Evolutionary conservation across 805 yeast genomes (phyloP), one percentile per base, ranked within the genome.

Genomic region (Wickerhamomyces hampshirensis): DNA sequence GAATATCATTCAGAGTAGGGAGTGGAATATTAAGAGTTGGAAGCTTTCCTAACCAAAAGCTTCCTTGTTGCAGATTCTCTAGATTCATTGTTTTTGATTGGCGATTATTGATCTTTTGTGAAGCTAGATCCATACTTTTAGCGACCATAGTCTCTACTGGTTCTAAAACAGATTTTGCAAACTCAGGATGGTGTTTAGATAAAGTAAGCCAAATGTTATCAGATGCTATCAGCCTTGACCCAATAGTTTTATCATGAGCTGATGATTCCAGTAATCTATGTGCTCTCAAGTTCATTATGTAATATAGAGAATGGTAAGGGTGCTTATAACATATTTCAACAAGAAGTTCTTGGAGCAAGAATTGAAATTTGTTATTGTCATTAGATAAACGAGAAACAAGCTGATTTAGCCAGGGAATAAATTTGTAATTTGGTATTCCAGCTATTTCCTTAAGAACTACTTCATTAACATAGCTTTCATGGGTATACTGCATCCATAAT

Each of bases 371-470:
- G 1, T 69, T 54, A 0, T 46, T 35, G 8, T 74, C 83, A 24
- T 59, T 61, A 1, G 74, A 60, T 12, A 89, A 52, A 37, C 93
- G 66, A 0, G 97, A 85, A 3, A 84, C 67, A 30, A 89, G 66
- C 53, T 89, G 98, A 40, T 82, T 80, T 26, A 80, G 66, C 96
- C 97, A 89, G 0, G 87, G 74, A 5, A 85, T 66, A 35, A 87
- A 73, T 47, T 80, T 80, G 51, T 66, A 65, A 11, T 73, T 65
- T 0, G 94, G 83, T 14, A 85, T 58, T 0, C 34, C 32, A 0
- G 50, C 34, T 3, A 81, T 50, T 5, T 63, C 59, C 2, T 53
- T 46, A 11, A 50, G 49, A 8, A 84, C 62, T 7, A 59, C 47
- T 4, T 38, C 42, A 43, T 75, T 80, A 5, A 83, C 60, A 0